These are phyloP conservation scores for Fraxinus latifolia DNA, from an alignment of 305 asterid genomes.

Conservation along the genomic window DNA sequence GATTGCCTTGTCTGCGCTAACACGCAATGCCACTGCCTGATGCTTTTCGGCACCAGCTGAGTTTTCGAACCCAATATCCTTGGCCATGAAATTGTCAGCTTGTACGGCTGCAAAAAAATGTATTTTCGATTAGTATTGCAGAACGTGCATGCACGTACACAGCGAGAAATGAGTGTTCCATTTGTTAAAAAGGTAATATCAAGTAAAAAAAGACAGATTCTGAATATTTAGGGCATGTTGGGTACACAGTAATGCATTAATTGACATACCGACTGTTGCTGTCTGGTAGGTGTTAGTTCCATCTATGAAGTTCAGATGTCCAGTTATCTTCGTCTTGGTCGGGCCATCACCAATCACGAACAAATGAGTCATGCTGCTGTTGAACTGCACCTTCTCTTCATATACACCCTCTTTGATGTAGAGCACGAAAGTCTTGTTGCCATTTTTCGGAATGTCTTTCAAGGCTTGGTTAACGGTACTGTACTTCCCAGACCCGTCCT, in stretches of 20 bases:
- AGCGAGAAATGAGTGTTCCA: not conserved
- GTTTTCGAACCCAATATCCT: constrained; percentile 45
- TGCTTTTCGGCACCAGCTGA: constrained; percentile 38
- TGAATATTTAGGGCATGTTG: not conserved
- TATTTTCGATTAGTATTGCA: not conserved
- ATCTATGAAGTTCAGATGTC: constrained; percentile 27
- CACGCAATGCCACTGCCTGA: constrained; percentile 55
- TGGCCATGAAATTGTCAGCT: constrained; percentile 41
- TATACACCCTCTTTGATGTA: constrained; percentile 43
- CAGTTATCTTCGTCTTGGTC: constrained; percentile 33
- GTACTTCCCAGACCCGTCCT: constrained; percentile 42
- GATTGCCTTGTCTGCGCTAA: constrained; percentile 37
- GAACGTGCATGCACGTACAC: not conserved
- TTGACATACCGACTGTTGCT: constrained; percentile 35
- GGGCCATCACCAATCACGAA: constrained; percentile 49
- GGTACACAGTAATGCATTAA: not conserved
- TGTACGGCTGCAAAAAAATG: constrained; percentile 29
- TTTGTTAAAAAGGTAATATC: not conserved
- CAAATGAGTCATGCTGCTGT: constrained; percentile 22
- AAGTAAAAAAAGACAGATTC: not conserved
- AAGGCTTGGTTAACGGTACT: constrained; percentile 36
- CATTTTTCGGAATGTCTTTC: constrained; percentile 21
- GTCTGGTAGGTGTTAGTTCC: constrained; percentile 28
- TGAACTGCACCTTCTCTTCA: constrained; percentile 28
- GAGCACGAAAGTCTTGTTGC: constrained; percentile 31